Conservation (phyloP, 805 yeast species). For the Kluyveromyces lactis region DNA sequence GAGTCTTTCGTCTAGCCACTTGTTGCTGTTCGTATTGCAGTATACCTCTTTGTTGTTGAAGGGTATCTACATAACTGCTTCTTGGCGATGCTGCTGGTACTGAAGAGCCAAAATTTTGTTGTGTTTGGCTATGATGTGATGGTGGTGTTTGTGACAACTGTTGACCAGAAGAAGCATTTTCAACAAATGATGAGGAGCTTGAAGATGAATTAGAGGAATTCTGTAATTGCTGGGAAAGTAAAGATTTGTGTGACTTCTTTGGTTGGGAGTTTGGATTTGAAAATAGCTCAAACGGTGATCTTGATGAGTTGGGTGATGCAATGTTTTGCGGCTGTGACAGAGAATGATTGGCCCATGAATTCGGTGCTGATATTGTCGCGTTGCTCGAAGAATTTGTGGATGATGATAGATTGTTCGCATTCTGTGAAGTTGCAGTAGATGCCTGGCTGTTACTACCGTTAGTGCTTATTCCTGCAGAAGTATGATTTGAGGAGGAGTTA, state of each 20-base stretch:
- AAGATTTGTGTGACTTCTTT: conserved; percentile 24
- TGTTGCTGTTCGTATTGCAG: conserved; percentile 6
- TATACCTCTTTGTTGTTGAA: conserved; percentile 20
- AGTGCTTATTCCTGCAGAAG: conserved; percentile 3
- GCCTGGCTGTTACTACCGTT: conserved; percentile 12
- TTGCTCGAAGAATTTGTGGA: conserved; percentile 2
- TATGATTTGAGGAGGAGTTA: not conserved
- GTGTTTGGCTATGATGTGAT: not conserved
- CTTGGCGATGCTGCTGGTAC: conserved; percentile 18
- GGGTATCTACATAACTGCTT: conserved; percentile 18
- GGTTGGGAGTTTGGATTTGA: conserved; percentile 12
- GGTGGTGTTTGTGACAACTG: not conserved
- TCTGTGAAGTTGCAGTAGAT: conserved; percentile 10
- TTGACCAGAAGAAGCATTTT: not conserved
- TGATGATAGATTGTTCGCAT: conserved; percentile 8
- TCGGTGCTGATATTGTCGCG: conserved; percentile 13
- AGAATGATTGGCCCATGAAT: conserved; percentile 11
- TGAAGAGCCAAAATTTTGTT: not conserved
- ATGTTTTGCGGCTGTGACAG: not conserved
- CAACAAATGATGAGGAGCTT: not conserved
- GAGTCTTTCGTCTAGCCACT: not conserved
- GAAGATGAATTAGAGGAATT: conserved; percentile 12
- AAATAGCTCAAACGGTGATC: conserved; percentile 16
- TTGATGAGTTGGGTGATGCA: conserved; percentile 16
- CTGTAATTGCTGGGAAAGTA: conserved; percentile 29